Percentiles rank a stretch among this genome's conserved stretches.
phyloP scores from a whole-genome alignment of 2,329 filamentous ascomycete species.

The Aspergillus transmontanensis region DNA sequence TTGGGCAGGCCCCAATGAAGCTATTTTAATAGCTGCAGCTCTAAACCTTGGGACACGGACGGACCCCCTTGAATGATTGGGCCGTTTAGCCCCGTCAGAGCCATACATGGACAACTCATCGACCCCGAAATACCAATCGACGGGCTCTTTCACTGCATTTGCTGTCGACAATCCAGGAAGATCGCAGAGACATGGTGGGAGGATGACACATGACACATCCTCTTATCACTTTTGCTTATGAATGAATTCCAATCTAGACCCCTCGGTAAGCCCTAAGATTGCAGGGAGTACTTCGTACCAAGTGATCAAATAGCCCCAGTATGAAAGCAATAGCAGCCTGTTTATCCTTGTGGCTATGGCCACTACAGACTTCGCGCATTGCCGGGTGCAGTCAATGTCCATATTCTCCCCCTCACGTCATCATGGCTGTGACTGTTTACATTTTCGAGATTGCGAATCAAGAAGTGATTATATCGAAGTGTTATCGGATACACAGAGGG shows the following conservation, averaged over 20 bases:
- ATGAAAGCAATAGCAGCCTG: not conserved
- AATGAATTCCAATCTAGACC: not conserved
- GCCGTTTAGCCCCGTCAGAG: not conserved
- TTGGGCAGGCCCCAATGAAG: not conserved
- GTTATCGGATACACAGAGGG: not conserved
- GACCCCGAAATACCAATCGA: not conserved
- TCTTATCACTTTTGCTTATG: not conserved
- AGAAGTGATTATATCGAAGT: not conserved
- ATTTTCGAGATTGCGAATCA: not conserved
- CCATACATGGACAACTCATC: not conserved
- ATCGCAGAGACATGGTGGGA: not conserved
- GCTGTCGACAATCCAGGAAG: not conserved
- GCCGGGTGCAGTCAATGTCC: too few relatives aligned
- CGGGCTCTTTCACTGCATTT: not conserved
- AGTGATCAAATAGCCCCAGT: not conserved
- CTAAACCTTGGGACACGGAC: not conserved
- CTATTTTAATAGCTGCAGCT: not conserved
- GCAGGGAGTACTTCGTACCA: not conserved
- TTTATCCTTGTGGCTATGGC: not conserved
- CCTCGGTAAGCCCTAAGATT: not conserved
- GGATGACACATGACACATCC: not conserved
- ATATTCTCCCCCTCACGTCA: too few relatives aligned
- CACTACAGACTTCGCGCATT: too few relatives aligned
- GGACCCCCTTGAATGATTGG: not conserved
- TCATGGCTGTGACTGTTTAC: not conserved